Percentiles rank a stretch among this genome's conserved stretches.
Conservation (phyloP, 345 rosid genomes). For the Citrus mangshanensis region DNA sequence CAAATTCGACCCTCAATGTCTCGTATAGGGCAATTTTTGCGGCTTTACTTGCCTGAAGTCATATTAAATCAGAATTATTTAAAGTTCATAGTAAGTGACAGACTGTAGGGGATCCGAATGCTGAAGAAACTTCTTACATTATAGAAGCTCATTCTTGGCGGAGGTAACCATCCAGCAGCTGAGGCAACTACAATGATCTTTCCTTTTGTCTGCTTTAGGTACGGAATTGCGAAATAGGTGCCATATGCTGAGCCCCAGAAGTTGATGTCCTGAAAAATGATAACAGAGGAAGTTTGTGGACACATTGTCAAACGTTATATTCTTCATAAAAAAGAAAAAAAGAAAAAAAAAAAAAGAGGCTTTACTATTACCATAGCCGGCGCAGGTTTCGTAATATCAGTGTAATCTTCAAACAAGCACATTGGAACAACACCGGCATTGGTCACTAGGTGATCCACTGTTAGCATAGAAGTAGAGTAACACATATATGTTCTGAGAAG, state of each 20-base stretch:
- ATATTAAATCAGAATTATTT: neutral
- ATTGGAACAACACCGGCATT: constrained; percentile 54
- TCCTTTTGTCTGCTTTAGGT: constrained; percentile 43
- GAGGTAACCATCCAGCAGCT: constrained; percentile 34
- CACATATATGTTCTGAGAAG: neutral
- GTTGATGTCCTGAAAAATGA: constrained; percentile 35
- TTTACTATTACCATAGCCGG: constrained; percentile 44
- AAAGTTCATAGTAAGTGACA: neutral
- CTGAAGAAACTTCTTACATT: constrained; percentile 26
- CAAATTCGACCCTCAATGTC: constrained; percentile 41
- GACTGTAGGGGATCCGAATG: neutral
- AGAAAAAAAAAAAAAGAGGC: neutral
- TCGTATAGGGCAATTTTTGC: constrained; percentile 43
- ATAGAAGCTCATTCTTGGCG: constrained; percentile 44
- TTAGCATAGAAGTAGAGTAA: neutral
- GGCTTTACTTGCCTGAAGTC: constrained; percentile 54
- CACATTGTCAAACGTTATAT: neutral
- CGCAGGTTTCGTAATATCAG: constrained; percentile 34
- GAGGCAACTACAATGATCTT: constrained; percentile 49
- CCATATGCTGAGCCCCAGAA: constrained; percentile 55
- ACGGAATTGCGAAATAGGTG: constrained; percentile 33
- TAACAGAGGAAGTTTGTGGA: neutral
- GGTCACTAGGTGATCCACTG: constrained; percentile 73
- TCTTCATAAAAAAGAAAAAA: neutral
- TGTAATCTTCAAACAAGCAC: constrained; percentile 46